A percentile compares a stretch with the other conserved stretches of the same genome.
Evolutionary conservation across 116 monocot genomes (phyloP).

Genomic region (Dioscorea cayenensis): DNA sequence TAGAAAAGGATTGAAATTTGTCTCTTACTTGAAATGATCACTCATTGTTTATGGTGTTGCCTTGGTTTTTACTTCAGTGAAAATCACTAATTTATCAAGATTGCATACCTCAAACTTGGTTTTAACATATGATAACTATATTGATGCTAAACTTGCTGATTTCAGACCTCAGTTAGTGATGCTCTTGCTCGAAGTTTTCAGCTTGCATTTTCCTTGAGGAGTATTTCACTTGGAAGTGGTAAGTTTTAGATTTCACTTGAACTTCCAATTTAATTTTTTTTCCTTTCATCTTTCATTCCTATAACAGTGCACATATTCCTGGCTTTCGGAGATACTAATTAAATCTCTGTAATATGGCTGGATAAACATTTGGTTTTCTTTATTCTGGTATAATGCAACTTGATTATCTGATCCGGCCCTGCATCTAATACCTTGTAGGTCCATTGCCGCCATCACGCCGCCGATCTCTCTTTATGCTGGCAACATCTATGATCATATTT

Average conservation of each 20-base stretch:
- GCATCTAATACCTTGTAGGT: conserved; percentile 32
- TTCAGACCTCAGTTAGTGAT: conserved; percentile 58
- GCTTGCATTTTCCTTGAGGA: conserved; percentile 84
- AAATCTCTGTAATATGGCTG: background rate
- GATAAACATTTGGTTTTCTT: background rate
- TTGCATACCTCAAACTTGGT: background rate
- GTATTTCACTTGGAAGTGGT: conserved; percentile 63
- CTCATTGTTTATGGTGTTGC: background rate
- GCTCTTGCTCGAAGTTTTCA: conserved; percentile 72
- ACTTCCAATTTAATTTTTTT: background rate
- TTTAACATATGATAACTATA: background rate
- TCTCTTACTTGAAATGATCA: background rate
- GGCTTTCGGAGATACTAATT: background rate
- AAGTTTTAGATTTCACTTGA: conserved; percentile 2
- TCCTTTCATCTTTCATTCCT: background rate
- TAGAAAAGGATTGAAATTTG: background rate
- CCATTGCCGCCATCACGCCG: conserved; percentile 57
- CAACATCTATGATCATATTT: conserved; percentile 81
- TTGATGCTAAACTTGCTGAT: background rate
- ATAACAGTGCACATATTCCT: background rate
- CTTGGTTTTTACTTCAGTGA: background rate
- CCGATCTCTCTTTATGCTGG: conserved; percentile 81
- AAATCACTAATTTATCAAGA: background rate
- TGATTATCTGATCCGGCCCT: background rate
- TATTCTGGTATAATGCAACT: background rate